Conservation (phyloP, 108 stramenopile genomes). For the Nitzschia inconspicua region DNA sequence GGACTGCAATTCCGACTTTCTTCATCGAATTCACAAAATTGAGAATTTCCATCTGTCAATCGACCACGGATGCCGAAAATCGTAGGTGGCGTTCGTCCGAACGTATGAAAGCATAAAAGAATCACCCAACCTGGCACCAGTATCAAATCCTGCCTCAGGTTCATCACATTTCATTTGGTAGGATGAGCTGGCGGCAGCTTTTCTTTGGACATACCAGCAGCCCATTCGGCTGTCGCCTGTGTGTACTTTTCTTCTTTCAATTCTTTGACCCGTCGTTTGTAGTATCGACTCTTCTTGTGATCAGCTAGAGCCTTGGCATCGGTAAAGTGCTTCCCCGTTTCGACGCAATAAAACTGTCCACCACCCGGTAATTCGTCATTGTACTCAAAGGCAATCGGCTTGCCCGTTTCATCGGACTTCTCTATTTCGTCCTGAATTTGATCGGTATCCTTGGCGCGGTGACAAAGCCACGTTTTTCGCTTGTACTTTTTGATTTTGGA, state of each 20-base stretch:
- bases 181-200: slow-evolving; percentile 82
- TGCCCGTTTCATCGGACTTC: slow-evolving; percentile 64
- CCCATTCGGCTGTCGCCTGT: slow-evolving; percentile 73
- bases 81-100: too few species aligned
- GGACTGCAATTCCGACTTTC: too few species aligned
- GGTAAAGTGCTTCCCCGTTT: slow-evolving; percentile 93
- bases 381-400: slow-evolving; percentile 70
- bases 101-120: too few species aligned
- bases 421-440: slow-evolving; percentile 96
- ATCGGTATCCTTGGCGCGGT: slow-evolving; percentile 91
- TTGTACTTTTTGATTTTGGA: slow-evolving; percentile 91
- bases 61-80: too few species aligned
- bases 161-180: not conserved
- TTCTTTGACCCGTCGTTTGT: slow-evolving; percentile 85
- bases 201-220: slow-evolving; percentile 88
- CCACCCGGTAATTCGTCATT: slow-evolving; percentile 98
- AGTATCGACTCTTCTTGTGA: slow-evolving; percentile 92
- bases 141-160: not conserved
- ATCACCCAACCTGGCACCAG: too few species aligned
- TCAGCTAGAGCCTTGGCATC: slow-evolving; percentile 86
- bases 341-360: slow-evolving; percentile 96
- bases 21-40: too few species aligned
- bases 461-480: slow-evolving; percentile 68
- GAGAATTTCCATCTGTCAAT: too few species aligned
- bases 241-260: slow-evolving; percentile 89